These are phyloP conservation scores for Ceratocystis smalleyi DNA, from an alignment of 2,329 filamentous ascomycete genomes.

Conservation along the genomic window DNA sequence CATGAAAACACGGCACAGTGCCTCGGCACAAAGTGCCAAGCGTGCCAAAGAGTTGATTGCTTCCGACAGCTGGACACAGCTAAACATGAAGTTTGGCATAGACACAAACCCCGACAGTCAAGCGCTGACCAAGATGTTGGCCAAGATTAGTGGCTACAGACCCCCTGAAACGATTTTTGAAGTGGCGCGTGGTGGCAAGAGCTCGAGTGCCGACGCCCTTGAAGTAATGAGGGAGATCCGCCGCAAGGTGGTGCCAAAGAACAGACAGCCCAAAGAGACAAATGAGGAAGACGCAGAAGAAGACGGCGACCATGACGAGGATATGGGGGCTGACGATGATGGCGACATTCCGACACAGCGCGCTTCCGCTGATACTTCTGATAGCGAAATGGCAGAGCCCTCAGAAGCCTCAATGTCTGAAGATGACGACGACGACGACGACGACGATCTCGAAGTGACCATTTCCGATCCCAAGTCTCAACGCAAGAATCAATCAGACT, in stretches of 20 bases:
- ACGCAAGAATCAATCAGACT: constrained; percentile 40
- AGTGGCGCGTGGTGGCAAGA: constrained; percentile 58
- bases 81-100: constrained; percentile 68
- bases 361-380: constrained; percentile 21
- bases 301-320: constrained; percentile 23
- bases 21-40: constrained; percentile 80
- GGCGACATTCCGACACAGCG: constrained; percentile 16
- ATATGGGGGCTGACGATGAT: constrained; percentile 22
- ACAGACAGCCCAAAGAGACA: constrained; percentile 27
- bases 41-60: constrained; percentile 63
- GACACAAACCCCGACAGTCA: constrained; percentile 50
- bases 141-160: constrained; percentile 72
- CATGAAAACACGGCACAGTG: constrained; percentile 73
- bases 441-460: constrained; percentile 55
- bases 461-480: constrained; percentile 41
- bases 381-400: constrained; percentile 26
- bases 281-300: constrained; percentile 23
- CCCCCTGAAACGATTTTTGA: constrained; percentile 96
- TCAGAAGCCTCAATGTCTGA: constrained; percentile 37
- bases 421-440: constrained; percentile 45
- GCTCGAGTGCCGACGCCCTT: constrained; percentile 45
- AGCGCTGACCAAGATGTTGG: constrained; percentile 72
- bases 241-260: constrained; percentile 50
- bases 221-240: constrained; percentile 61
- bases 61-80: constrained; percentile 53